Conservation (phyloP, 2,329 filamentous ascomycete species). For the Neonectria magnoliae region DNA sequence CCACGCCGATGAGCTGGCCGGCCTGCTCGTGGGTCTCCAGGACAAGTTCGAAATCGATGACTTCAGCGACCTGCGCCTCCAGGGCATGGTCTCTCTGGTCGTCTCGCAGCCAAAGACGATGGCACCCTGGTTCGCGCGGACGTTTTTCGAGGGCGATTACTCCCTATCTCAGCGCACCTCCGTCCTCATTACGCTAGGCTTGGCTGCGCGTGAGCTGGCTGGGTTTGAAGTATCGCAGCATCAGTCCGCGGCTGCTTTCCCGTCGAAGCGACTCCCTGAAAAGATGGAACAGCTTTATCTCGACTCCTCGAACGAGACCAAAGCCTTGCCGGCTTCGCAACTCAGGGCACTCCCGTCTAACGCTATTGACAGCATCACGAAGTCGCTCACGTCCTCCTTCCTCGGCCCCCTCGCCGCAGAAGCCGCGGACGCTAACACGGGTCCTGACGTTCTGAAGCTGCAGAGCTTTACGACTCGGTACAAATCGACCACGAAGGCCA, state of each 20-base stretch:
- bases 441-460: constrained; percentile 87
- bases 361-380: constrained; percentile 74
- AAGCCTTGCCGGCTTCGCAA: constrained; percentile 43
- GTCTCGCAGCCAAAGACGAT: constrained; percentile 80
- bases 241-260: constrained; percentile 68
- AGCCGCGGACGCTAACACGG: constrained; percentile 81
- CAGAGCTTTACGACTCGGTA: constrained; percentile 80
- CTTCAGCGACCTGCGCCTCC: constrained; percentile 79
- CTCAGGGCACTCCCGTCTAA: constrained; percentile 65
- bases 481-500: constrained; percentile 48
- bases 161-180: constrained; percentile 85
- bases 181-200: constrained; percentile 82
- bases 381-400: constrained; percentile 74
- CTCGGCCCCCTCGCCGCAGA: constrained; percentile 83
- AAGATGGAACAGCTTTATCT: constrained; percentile 79
- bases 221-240: constrained; percentile 73
- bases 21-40: constrained; percentile 80
- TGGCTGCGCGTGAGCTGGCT: constrained; percentile 85
- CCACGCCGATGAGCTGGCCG: constrained; percentile 83
- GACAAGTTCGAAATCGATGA: constrained; percentile 85
- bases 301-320: constrained; percentile 41
- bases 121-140: constrained; percentile 84
- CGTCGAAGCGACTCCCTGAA: constrained; percentile 81
- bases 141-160: constrained; percentile 92
- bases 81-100: constrained; percentile 84